A percentile compares a stretch with the other conserved stretches of the same genome.
Conservation (phyloP, 1,139 yeast species). For the Candida smagusa region DNA sequence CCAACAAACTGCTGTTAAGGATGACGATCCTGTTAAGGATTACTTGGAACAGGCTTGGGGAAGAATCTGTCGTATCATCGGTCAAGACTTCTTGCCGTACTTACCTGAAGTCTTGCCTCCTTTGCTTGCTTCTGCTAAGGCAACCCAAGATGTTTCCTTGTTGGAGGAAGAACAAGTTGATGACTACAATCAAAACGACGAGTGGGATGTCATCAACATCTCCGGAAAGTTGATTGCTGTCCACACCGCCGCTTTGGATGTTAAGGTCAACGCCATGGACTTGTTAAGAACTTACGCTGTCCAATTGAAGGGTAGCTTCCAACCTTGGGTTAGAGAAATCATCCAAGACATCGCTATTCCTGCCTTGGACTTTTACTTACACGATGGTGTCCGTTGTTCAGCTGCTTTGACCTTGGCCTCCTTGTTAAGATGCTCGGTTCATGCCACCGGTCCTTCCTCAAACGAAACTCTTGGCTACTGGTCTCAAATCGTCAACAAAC, state of each 20-base stretch:
- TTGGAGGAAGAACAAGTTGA: slow-evolving; percentile 88
- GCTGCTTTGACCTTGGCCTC: slow-evolving; percentile 85
- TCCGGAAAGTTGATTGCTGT: slow-evolving; percentile 94
- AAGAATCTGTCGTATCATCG: slow-evolving; percentile 81
- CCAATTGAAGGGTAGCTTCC: slow-evolving; percentile 77
- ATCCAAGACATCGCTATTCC: slow-evolving; percentile 81
- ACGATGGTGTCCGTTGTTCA: slow-evolving; percentile 90
- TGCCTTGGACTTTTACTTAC: slow-evolving; percentile 84
- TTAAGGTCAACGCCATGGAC: slow-evolving; percentile 90
- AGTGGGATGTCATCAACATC: slow-evolving; percentile 91
- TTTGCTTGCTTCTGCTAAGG: slow-evolving; percentile 76
- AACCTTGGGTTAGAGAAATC: slow-evolving; percentile 78
- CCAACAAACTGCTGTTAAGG: slow-evolving; percentile 55
- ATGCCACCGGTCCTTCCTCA: slow-evolving; percentile 56
- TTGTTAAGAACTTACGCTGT: slow-evolving; percentile 83
- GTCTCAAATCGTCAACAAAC: slow-evolving; percentile 66
- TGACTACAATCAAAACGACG: slow-evolving; percentile 78
- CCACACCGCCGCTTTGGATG: slow-evolving; percentile 88
- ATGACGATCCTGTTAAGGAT: slow-evolving; percentile 83
- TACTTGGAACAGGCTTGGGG: slow-evolving; percentile 97
- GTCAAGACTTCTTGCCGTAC: slow-evolving; percentile 83
- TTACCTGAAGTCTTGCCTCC: slow-evolving; percentile 90
- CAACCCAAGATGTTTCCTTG: slow-evolving; percentile 83
- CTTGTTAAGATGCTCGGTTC: slow-evolving; percentile 63
- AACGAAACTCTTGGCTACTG: slow-evolving; percentile 65